Evolutionary conservation across 2,329 filamentous ascomycete species (phyloP), one percentile per base, ranked within the genome.

Genomic region (Exophiala bonariae): DNA sequence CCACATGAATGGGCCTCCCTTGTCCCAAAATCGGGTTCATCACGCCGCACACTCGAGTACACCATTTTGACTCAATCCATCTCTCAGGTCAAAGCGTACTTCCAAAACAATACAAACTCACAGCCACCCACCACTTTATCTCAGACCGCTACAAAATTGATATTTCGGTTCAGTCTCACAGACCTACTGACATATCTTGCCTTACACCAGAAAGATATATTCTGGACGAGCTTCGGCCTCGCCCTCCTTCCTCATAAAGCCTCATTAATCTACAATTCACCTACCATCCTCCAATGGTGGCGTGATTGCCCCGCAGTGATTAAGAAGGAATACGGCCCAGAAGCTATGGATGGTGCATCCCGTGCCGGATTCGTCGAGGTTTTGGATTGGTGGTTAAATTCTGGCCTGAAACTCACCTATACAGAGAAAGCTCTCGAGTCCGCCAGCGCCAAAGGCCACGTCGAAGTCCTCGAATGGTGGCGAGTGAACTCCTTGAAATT

Each of bases 391-490:
- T 97, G 92, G 92, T 86, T 87, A 64, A 79, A 85, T 17, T 89
- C 86, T 0, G 87, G 86, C 1, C 75, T 96, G 2, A 82, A 85
- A 2, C 76, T 96, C 16, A 85, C 88, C 57, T 96, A 93, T 67
- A 95, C 87, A 9, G 89, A 96, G 64, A 79, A 83, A 4, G 89
- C 92, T 0, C 79, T 97, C 14, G 92, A 96, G 67, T 86, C 91
- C 61, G 91, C 92, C 22, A 92, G 86, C 49, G 84, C 84, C 3
- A 86, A 89, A 61, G 90, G 91, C 6, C 87, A 93, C 56, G 76
- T 96, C n/a, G 73, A 82, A 5, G 89, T 96, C 1, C 78, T 97
- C 1, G 86, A 95, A 59, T 97, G 92, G 92, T 97, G 92, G 92
- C 87, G 88, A 58, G 79, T 85, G 50, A 59, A 58, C 43, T 50